Base-by-base conservation (phyloP, 768 basidiomycete genomes). In the Leccinum variicolor region DNA sequence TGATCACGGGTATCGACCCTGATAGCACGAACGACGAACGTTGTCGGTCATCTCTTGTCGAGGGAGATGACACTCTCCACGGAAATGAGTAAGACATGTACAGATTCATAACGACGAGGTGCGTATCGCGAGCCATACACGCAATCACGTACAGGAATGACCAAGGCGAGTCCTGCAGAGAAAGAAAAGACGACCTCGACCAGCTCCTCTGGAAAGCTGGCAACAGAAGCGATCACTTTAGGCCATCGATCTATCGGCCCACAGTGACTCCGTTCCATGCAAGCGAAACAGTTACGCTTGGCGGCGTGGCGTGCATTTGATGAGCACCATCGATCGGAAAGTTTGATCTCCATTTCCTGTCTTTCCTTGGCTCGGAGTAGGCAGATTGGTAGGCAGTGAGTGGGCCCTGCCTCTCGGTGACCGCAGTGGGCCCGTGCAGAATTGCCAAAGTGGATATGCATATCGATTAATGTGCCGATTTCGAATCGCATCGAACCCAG, bases 391-490 rank as follows among this genome's bases (percentile, higher is more conserved):
- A 36, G 15, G 34, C 29, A 5, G 14, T 8, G 31, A 28, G 28
- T 28, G 17, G 58, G 45, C 28, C 36, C 41, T n/a, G 19, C 54
- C 41, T 23, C 21, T 36, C 10, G 70, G 66, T 1, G 62, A 55
- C 21, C 45, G 39, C 4, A 26, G 39, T 23, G 55, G 61, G 1
- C 53, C 61, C 4, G 26, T 17, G 29, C 17, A 60, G 52, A 45
- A 59, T 60, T 8, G 65, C 63, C 73, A 8, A 76, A 69, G 47
- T 78, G 71, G 41, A 52, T 31, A 23, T 60, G 19, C 41, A 19
- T 39, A 39, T n/a, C 4, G 3, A 17, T 50, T 31, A 13, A 34
- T 51, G 11, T 31, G 43, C 13, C 43, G 49, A 10, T 59, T 62
- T 11, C 59, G 55, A 15, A 59, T 39, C 4, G 50, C 59, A 29